Percentiles rank a stretch among this genome's conserved stretches.
Conservation (phyloP, 2,329 filamentous ascomycete species). For the Ophiostoma quercus region DNA sequence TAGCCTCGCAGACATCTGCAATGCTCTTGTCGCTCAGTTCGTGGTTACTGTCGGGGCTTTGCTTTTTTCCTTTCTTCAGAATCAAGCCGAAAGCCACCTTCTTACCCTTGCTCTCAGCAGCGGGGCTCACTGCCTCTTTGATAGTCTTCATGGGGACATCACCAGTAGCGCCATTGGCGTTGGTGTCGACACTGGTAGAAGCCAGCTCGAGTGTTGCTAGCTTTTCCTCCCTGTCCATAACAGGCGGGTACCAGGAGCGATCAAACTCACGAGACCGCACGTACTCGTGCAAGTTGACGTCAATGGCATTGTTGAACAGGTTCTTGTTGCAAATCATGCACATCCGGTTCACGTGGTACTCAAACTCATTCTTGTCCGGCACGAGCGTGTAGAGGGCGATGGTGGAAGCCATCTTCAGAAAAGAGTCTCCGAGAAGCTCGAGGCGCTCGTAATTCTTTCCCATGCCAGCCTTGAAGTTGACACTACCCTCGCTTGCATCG, state of each 20-base stretch:
- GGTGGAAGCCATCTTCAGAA: constrained; percentile 92
- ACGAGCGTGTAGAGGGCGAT: constrained; percentile 76
- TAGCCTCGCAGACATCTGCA: constrained; percentile 88
- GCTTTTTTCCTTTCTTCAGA: constrained; percentile 65
- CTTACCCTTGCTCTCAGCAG: neutral
- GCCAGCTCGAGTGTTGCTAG: neutral
- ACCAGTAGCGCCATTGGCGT: neutral
- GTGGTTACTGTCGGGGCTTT: constrained; percentile 53
- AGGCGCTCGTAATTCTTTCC: constrained; percentile 91
- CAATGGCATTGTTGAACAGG: constrained; percentile 69
- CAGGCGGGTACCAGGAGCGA: constrained; percentile 80
- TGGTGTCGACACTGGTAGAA: neutral
- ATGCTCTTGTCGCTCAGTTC: constrained; percentile 79
- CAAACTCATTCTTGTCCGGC: constrained; percentile 74
- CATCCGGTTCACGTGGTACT: constrained; percentile 90
- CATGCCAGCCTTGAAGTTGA: constrained; percentile 79
- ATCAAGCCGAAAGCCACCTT: constrained; percentile 49
- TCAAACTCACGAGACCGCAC: constrained; percentile 81
- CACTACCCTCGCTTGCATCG: constrained; percentile 59
- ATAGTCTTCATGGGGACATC: neutral
- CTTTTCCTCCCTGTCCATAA: constrained; percentile 20
- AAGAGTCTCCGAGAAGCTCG: constrained; percentile 89
- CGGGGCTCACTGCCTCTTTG: neutral
- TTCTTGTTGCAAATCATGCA: constrained; percentile 86
- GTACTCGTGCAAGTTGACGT: constrained; percentile 63